Evolutionary conservation across 176 grass and related monocot genomes (phyloP).

Genomic region (Paspalum vaginatum): DNA sequence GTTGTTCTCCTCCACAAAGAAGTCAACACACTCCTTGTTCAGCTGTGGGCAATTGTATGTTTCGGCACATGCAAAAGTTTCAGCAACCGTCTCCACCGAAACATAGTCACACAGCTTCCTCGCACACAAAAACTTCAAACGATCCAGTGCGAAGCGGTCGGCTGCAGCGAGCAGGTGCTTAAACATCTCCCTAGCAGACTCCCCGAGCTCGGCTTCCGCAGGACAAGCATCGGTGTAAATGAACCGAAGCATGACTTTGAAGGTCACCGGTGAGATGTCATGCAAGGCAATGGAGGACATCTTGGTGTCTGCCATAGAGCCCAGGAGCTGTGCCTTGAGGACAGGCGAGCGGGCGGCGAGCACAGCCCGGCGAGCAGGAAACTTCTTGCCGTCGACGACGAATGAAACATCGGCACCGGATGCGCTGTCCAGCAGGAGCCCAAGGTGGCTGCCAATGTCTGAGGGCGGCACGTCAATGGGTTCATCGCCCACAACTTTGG

Average conservation of each 20-base stretch:
- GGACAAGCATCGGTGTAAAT: conserved; percentile 42
- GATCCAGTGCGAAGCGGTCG: background rate
- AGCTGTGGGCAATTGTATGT: conserved; percentile 44
- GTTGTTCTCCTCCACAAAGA: conserved; percentile 38
- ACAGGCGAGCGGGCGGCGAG: conserved; percentile 30
- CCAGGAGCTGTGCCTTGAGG: conserved; percentile 28
- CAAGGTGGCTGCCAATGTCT: background rate
- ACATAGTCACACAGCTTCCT: conserved; percentile 33
- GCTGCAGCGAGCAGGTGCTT: background rate
- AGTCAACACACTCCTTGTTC: conserved; percentile 54
- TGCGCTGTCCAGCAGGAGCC: background rate
- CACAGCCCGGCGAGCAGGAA: conserved; percentile 20
- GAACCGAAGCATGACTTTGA: conserved; percentile 45
- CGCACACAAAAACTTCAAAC: background rate
- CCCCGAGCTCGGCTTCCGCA: background rate
- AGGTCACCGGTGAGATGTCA: conserved; percentile 11
- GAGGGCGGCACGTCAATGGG: background rate
- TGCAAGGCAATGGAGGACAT: conserved; percentile 17
- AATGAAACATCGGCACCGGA: background rate
- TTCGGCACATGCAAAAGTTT: conserved; percentile 48
- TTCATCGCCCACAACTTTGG: background rate
- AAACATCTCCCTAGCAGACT: background rate
- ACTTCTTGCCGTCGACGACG: conserved; percentile 19
- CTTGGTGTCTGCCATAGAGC: conserved; percentile 1
- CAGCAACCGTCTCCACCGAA: conserved; percentile 22